Conservation (phyloP, 495 filamentous ascomycete species). For the Aspergillus egyptiacus region DNA sequence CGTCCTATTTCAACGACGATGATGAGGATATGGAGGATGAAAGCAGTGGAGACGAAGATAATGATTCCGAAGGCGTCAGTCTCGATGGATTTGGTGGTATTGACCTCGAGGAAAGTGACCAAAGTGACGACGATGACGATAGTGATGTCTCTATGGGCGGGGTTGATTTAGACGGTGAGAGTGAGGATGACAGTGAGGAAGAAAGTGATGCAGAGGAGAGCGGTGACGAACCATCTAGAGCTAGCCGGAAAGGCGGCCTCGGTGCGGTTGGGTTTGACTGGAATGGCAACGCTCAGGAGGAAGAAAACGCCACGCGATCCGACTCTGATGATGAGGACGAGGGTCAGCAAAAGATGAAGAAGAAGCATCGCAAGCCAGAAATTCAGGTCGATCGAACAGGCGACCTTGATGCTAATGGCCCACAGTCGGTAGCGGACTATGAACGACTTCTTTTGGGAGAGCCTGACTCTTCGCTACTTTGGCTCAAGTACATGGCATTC, state of each 20-base stretch:
- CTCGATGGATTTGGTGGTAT: slow-evolving; percentile 41
- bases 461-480: slow-evolving; percentile 80
- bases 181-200: slow-evolving; percentile 39
- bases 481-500: slow-evolving; percentile 96
- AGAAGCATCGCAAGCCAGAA: slow-evolving; percentile 69
- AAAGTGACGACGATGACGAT: slow-evolving; percentile 42
- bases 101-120: slow-evolving; percentile 36
- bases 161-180: slow-evolving; percentile 50
- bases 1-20: slow-evolving; percentile 75
- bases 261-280: slow-evolving; percentile 80
- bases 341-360: slow-evolving; percentile 62
- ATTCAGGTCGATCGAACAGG: slow-evolving; percentile 84
- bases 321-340: slow-evolving; percentile 47
- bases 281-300: slow-evolving; percentile 56
- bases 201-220: slow-evolving; percentile 30
- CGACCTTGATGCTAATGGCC: slow-evolving; percentile 82
- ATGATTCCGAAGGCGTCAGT: slow-evolving; percentile 40
- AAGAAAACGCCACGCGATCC: slow-evolving; percentile 35
- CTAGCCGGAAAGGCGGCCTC: slow-evolving; percentile 48
- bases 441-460: slow-evolving; percentile 89
- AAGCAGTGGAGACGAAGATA: slow-evolving; percentile 44
- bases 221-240: slow-evolving; percentile 22
- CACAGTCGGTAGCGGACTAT: slow-evolving; percentile 82
- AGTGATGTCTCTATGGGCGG: slow-evolving; percentile 44
- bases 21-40: slow-evolving; percentile 57